Conservation (phyloP, 441 rosid species). For the Erodium chrysanthum region DNA sequence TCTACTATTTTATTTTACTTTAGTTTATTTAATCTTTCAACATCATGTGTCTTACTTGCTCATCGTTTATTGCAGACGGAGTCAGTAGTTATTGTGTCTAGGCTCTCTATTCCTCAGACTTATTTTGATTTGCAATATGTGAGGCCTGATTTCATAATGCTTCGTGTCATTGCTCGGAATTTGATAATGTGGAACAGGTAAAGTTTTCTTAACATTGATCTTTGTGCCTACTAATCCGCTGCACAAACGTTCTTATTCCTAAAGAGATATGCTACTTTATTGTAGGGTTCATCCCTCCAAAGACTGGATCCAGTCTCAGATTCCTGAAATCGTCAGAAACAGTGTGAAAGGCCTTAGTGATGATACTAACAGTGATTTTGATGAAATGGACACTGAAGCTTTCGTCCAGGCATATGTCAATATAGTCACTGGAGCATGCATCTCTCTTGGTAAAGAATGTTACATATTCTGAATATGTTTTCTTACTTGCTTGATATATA, state of each 20-base stretch:
- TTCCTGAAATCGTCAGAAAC: slow-evolving; percentile 66
- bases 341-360: slow-evolving; percentile 55
- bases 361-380: slow-evolving; percentile 46
- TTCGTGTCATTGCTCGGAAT: slow-evolving; percentile 92
- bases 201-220: slow-evolving; percentile 12
- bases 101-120: slow-evolving; percentile 80
- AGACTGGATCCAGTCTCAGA: slow-evolving; percentile 83
- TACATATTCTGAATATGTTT: slow-evolving; percentile 3
- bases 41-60: slow-evolving; percentile 17
- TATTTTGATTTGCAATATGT: slow-evolving; percentile 74
- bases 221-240: slow-evolving; percentile 14
- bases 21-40: slow-evolving; percentile 17
- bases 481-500: background rate
- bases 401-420: slow-evolving; percentile 86
- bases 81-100: slow-evolving; percentile 61
- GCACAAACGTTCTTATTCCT: background rate
- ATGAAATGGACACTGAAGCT: slow-evolving; percentile 77
- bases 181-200: slow-evolving; percentile 97
- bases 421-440: slow-evolving; percentile 88
- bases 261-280: slow-evolving; percentile 19
- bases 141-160: slow-evolving; percentile 97
- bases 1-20: slow-evolving; percentile 2
- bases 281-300: slow-evolving; percentile 70
- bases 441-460: slow-evolving; percentile 64
- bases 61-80: slow-evolving; percentile 57